Conservation (phyloP, 805 yeast genomes). For the Cyberlindnera subsufficiens region DNA sequence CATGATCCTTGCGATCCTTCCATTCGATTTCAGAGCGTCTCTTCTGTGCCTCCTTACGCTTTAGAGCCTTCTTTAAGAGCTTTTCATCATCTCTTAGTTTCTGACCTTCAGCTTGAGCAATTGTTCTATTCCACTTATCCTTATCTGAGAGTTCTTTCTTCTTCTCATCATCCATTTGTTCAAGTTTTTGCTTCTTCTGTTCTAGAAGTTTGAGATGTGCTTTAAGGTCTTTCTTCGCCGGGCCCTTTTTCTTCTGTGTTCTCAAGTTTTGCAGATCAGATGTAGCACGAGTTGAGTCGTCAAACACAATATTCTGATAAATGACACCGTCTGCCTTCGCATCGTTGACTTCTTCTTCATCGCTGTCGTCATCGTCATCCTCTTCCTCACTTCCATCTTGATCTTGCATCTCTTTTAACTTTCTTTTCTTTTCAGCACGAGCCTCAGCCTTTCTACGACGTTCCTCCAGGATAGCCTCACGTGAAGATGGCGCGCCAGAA, state of each 20-base stretch:
- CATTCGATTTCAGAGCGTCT: slow-evolving; percentile 86
- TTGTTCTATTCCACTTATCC: slow-evolving; percentile 77
- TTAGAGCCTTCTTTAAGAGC: slow-evolving; percentile 77
- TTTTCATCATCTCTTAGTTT: slow-evolving; percentile 89
- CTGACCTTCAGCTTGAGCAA: slow-evolving; percentile 82
- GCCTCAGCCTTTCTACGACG: slow-evolving; percentile 40
- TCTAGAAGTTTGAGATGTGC: slow-evolving; percentile 78
- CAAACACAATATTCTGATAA: slow-evolving; percentile 77
- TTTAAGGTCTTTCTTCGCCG: slow-evolving; percentile 75
- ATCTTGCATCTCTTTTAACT: slow-evolving; percentile 31
- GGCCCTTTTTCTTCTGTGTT: slow-evolving; percentile 68
- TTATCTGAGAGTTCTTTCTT: slow-evolving; percentile 55
- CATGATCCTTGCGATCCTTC: slow-evolving; percentile 82
- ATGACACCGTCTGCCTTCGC: slow-evolving; percentile 39
- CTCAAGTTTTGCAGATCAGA: slow-evolving; percentile 61
- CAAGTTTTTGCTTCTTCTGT: slow-evolving; percentile 60
- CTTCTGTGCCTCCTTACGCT: slow-evolving; percentile 77
- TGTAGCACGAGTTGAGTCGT: slow-evolving; percentile 75
- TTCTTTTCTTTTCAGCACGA: slow-evolving; percentile 33
- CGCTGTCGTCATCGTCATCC: slow-evolving; percentile 31
- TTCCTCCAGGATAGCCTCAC: slow-evolving; percentile 73
- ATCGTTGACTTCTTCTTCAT: slow-evolving; percentile 28
- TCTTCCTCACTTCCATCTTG: slow-evolving; percentile 36
- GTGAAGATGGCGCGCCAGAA: slow-evolving; percentile 75
- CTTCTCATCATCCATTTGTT: slow-evolving; percentile 56